Evolutionary conservation across 768 basidiomycete genomes (phyloP), one percentile per base, ranked within the genome.

Genomic region (Paxillus involutus): DNA sequence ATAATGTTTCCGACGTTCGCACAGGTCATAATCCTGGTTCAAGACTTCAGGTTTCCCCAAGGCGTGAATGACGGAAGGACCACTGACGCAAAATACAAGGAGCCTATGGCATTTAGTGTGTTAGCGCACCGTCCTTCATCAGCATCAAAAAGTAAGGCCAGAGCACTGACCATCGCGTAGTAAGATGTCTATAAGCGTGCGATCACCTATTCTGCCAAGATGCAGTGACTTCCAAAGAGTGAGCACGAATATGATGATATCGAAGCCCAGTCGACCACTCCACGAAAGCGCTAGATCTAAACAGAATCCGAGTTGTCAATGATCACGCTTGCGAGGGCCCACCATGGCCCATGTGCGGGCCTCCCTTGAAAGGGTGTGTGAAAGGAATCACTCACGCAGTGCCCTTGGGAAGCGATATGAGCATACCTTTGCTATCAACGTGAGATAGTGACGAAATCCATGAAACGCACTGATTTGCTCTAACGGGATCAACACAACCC

Each of bases 201-300:
- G 42, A 3, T 47, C n/a, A 14, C 59, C 48, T 14, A 26, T 3
- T n/a, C 1, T 54, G 2, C 61, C 33, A 29, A 56, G 26, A 39
- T 35, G 26, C n/a, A 21, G 53, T 1, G 58, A 49, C 47, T 44
- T 61, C 54, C 57, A 53, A 4, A 64, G 30, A 4, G 61, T 69
- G 7, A 69, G 45, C 16, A 42, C 11, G 52, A 68, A 68, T 16
- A 65, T 44, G 40, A 60, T 19, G 10, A 51, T 13, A 26, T 68
- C 65, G 40, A 66, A 68, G 10, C 49, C 43, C 19, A 69, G 48
- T 35, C 61, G 55, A 16, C 45, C 44, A 8, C 45, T 24, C 53
- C 59, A 63, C 2, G 29, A 52, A 33, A 51, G 19, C 1, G 52
- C 55, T 2, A 49, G n/a, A 21, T 50, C 61, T 63, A 24, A 24